Percentiles rank a stretch among this genome's conserved stretches.
phyloP scores from a whole-genome alignment of 129 eudicot species.

The Saussurea involucrata region DNA sequence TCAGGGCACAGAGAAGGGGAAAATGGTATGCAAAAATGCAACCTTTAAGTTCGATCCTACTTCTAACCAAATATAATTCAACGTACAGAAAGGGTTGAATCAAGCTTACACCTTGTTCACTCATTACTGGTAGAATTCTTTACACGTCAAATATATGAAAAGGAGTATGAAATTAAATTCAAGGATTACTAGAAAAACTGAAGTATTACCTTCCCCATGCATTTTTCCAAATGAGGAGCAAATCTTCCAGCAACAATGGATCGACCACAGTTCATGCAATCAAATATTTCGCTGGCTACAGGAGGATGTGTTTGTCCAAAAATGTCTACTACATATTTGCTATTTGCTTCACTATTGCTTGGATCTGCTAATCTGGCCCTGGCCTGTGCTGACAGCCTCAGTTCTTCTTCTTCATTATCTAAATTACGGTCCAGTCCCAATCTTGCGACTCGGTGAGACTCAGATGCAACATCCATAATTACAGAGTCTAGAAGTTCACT shows the following conservation, averaged over 20 bases:
- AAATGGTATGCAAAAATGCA: neutral
- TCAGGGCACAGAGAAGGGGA: neutral
- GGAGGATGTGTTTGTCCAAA: slow-evolving; percentile 99
- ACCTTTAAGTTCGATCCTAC: neutral
- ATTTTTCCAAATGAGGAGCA: slow-evolving; percentile 97
- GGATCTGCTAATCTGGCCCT: slow-evolving; percentile 86
- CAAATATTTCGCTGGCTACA: slow-evolving; percentile 76
- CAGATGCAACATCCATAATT: slow-evolving; percentile 88
- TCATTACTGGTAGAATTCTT: neutral
- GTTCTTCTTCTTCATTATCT: slow-evolving; percentile 87
- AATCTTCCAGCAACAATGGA: slow-evolving; percentile 86
- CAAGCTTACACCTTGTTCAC: neutral
- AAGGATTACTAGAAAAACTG: neutral
- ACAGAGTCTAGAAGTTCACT: slow-evolving; percentile 71
- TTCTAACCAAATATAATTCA: neutral
- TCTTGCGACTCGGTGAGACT: slow-evolving; percentile 87
- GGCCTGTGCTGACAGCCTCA: slow-evolving; percentile 81
- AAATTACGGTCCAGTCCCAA: slow-evolving; percentile 80
- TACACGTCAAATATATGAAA: neutral
- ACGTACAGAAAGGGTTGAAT: neutral
- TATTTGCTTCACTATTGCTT: slow-evolving; percentile 67
- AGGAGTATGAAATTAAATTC: neutral
- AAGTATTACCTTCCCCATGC: slow-evolving; percentile 93
- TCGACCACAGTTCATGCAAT: slow-evolving; percentile 95
- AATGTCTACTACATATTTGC: slow-evolving; percentile 86